Evolutionary conservation across 306 rosid species (phyloP).

Genomic region (Potentilla sterilis): DNA sequence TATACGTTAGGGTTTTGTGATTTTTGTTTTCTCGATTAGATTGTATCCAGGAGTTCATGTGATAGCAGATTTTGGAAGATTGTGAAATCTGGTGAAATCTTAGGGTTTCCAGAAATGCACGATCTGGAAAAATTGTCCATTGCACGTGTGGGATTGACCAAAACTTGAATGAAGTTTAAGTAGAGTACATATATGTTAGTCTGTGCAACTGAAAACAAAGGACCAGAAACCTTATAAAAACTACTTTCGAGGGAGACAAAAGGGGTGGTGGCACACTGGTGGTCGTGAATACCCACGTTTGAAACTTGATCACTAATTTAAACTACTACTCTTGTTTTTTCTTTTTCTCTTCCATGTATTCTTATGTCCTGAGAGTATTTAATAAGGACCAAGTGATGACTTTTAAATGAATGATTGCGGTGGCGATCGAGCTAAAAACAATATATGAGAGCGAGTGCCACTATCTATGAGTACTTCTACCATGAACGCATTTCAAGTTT

Average conservation of each 20-base stretch:
- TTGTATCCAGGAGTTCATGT: background rate
- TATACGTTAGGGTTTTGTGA: no score
- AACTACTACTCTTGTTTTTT: background rate
- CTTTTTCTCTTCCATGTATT: no score
- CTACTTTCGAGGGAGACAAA: constrained; percentile 25
- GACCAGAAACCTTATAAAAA: constrained; percentile 27
- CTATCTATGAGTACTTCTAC: no score
- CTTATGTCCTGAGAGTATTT: no score
- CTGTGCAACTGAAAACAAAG: constrained; percentile 40
- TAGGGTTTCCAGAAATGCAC: constrained; percentile 33
- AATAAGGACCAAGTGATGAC: no score
- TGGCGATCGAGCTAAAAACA: no score
- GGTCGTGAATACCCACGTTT: constrained; percentile 35
- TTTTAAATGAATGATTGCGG: no score
- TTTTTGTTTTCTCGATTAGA: no score
- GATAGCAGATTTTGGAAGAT: background rate
- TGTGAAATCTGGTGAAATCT: background rate
- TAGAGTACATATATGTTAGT: constrained; percentile 16
- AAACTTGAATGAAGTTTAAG: constrained; percentile 22
- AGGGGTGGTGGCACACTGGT: constrained; percentile 19
- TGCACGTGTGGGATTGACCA: constrained; percentile 47
- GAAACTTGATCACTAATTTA: constrained; percentile 5
- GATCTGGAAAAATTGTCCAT: constrained; percentile 30
- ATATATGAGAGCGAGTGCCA: no score
- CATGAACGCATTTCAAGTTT: no score